A percentile compares a stretch with the other conserved stretches of the same genome.
phyloP scores from a whole-genome alignment of 371 early-diverging fungal genomes.

The Mortierella sp. region DNA sequence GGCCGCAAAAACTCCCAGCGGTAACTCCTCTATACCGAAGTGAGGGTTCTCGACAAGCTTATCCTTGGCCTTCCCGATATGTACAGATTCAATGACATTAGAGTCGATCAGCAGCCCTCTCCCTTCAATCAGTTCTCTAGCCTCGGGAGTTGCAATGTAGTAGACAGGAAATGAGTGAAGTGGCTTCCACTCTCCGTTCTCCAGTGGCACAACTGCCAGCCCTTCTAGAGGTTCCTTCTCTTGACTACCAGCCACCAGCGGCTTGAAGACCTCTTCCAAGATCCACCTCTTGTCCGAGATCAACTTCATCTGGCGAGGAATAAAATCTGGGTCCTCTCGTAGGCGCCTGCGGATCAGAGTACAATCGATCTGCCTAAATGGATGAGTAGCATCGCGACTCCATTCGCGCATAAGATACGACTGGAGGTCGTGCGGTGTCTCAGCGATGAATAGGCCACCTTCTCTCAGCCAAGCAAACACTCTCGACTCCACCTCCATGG shows the following conservation, averaged over 20 bases:
- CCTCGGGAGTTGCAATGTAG: neutral
- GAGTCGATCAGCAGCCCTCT: neutral
- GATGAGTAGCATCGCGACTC: neutral
- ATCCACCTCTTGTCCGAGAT: neutral
- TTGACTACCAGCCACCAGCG: neutral
- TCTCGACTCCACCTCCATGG: neutral
- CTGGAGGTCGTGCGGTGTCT: neutral
- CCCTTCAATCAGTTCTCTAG: neutral
- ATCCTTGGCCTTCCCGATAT: neutral
- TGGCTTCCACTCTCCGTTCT: neutral
- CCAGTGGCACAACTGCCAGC: neutral
- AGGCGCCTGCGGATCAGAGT: neutral
- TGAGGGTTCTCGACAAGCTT: neutral
- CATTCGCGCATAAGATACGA: neutral
- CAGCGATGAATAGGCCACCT: neutral
- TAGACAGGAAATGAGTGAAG: neutral
- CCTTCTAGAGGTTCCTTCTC: neutral
- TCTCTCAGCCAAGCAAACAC: neutral
- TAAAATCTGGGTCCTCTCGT: neutral
- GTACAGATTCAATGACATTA: neutral
- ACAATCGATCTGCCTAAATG: neutral
- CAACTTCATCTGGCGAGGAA: neutral
- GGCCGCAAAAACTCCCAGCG: neutral
- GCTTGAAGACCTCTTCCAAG: neutral
- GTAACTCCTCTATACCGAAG: neutral